These are phyloP conservation scores for Thermothielavioides terrestris DNA, from an alignment of 495 filamentous ascomycete genomes.

Conservation along the genomic window DNA sequence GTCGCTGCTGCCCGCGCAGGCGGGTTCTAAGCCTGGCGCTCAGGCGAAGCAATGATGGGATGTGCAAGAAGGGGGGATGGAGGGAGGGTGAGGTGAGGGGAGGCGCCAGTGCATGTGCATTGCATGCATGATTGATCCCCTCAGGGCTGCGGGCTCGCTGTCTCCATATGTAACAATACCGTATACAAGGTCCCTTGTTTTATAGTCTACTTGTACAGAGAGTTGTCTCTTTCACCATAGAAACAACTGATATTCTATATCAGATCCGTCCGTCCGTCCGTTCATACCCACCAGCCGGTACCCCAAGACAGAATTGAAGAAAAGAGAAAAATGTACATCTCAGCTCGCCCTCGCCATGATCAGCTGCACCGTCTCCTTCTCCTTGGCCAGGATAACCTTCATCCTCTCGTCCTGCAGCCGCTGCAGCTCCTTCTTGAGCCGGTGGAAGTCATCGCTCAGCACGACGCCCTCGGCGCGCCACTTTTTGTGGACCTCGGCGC, in stretches of 20 bases:
- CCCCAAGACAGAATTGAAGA: neutral
- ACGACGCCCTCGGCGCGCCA: constrained; percentile 52
- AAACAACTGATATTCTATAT: constrained; percentile 11
- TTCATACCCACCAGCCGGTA: too few relatives aligned
- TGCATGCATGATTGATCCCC: too few relatives aligned
- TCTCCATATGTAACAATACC: constrained; percentile 16
- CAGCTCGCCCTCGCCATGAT: constrained; percentile 14
- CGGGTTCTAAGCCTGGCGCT: constrained; percentile 1
- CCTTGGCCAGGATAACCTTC: constrained; percentile 56
- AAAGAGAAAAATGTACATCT: too few relatives aligned
- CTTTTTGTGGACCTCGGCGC: constrained; percentile 56
- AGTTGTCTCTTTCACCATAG: constrained; percentile 17
- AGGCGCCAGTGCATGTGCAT: neutral
- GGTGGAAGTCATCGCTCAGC: constrained; percentile 57
- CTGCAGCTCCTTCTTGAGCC: constrained; percentile 60
- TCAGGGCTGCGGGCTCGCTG: neutral
- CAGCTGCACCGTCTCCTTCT: constrained; percentile 54
- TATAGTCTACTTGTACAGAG: constrained; percentile 15
- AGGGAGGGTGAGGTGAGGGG: neutral
- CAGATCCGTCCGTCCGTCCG: too few relatives aligned
- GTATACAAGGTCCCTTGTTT: constrained; percentile 2
- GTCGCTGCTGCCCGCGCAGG: constrained; percentile 16
- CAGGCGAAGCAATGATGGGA: constrained; percentile 12
- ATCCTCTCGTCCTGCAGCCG: constrained; percentile 64
- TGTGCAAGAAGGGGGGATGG: neutral